These are phyloP conservation scores for Sanghuangporus baumii DNA, from an alignment of 1,284 basidiomycete genomes.

Conservation along the genomic window DNA sequence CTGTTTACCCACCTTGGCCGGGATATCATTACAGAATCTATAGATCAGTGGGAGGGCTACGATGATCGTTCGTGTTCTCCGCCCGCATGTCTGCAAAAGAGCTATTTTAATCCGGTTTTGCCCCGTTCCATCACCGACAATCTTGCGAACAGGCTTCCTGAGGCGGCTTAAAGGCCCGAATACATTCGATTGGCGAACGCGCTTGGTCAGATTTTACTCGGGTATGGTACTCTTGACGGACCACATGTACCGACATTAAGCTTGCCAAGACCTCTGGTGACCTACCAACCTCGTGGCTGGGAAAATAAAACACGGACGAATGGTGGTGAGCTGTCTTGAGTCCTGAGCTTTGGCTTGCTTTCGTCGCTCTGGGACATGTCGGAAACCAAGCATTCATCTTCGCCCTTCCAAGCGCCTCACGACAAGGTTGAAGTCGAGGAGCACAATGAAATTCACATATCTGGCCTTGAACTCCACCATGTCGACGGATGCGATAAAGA, in stretches of 20 bases:
- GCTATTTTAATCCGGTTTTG: background rate
- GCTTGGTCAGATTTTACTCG: background rate
- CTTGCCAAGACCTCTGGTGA: background rate
- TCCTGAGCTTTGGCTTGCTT: background rate
- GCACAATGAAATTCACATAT: background rate
- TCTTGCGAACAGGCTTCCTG: background rate
- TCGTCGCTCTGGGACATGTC: background rate
- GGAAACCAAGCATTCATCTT: background rate
- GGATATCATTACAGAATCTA: too few species aligned
- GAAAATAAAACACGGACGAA: too few species aligned
- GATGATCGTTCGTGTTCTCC: background rate
- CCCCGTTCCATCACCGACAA: background rate
- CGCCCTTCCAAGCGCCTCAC: background rate
- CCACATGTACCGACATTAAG: background rate
- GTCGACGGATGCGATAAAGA: background rate
- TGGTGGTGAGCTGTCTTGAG: background rate
- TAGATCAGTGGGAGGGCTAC: background rate
- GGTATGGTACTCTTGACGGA: background rate
- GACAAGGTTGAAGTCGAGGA: constrained; percentile 5
- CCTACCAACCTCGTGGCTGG: background rate
- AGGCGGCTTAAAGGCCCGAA: background rate
- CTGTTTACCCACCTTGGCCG: too few species aligned
- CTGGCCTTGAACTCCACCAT: background rate
- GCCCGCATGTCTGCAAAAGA: background rate
- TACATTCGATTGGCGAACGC: background rate